Evolutionary conservation across 495 filamentous ascomycete species (phyloP), one percentile per base, ranked within the genome.

Genomic region (Neurospora sp.): DNA sequence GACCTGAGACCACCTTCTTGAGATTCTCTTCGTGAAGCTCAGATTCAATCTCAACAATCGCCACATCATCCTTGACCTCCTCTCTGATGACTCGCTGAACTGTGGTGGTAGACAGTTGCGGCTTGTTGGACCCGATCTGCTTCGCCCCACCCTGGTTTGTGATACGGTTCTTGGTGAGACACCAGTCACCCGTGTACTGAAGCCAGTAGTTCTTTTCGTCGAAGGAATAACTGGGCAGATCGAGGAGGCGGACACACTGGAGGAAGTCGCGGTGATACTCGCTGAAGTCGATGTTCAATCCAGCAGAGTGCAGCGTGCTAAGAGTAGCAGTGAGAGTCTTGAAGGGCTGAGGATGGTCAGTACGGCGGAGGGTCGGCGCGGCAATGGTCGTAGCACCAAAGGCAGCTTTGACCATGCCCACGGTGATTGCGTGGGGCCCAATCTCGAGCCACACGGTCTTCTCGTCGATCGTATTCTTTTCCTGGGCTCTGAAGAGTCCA

Each of bases 151-250:
- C 78, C 44, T 88, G 84, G 73, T 86, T 85, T 12, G 88, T 87
- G 9, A 88, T 86, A 40, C 87, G 87, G 80, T 92, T 91, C 80
- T 93, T 93, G 75, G 89, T 90, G 40, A 94, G 75, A 88, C 69
- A 89, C 85, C 82, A 88, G 83, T 84, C 92, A 72, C 91, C 89
- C 16, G 84, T 85, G 79, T 94, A 94, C 14, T 90, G 85, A 27
- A 94, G 87, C 93, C 93, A 96, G 80, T 94, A 93, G 75, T 91
- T 90, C 84, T 94, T 94, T 40, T 89, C 81, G 73, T 96, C 91
- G 83, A 90, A 97, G 11, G 87, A 88, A 77, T 97, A 97, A 4
- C 87, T 81, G 20, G 93, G 93, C 3, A 96, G 86, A 18, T 87
- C 82, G 2, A 96, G 81, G 14, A 94, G 85, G 40, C 87, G 84